Base-by-base conservation (phyloP, 345 rosid genomes). In the Microcos paniculata region DNA sequence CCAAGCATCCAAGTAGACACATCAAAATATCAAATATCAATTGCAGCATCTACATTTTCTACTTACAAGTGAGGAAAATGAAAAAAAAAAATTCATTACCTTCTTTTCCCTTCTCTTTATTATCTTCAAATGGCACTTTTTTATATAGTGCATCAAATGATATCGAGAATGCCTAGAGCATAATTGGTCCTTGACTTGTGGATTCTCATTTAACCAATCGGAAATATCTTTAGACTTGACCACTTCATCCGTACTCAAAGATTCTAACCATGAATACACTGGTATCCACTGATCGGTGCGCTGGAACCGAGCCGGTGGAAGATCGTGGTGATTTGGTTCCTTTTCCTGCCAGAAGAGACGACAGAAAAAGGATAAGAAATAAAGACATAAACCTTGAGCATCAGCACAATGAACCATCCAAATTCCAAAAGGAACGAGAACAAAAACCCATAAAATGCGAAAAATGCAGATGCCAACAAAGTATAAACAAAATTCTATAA, bases 71-170 rank as follows among this genome's bases (percentile, higher is more conserved):
- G 10, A 46, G 62, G 33, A 53, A 30, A 10, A 58, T 21, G 9
- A 40, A 28, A 31, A 28, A 35, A 55, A 31, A 55, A 35, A 43
- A 78, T 21, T 16, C 14, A 69, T 71, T 76, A 81, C 92, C 88
- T 93, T 88, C 90, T 85, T 93, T 78, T 89, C 98, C 85, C 87
- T 90, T 74, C 98, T 89, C 77, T 92, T 96, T 31, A 96, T 88
- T 52, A 96, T 93, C 95, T 96, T 96, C 77, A 93, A 76, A 81
- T 96, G 99, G 75, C 97, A 93, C 57, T 96, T 96, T 68, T 96
- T 96, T 62, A 93, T 92, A 78, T 96, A 96, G 74, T 96, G 99
- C 84, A 94, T 93, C 86, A 96, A 82, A 83, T 96, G 99, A 84
- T 93, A 96, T 6, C 91, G 83, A 28, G 98, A 89, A 88, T 96